Base-by-base conservation (phyloP, 2,329 filamentous ascomycete species). In the Ilyonectria mors-panacis region DNA sequence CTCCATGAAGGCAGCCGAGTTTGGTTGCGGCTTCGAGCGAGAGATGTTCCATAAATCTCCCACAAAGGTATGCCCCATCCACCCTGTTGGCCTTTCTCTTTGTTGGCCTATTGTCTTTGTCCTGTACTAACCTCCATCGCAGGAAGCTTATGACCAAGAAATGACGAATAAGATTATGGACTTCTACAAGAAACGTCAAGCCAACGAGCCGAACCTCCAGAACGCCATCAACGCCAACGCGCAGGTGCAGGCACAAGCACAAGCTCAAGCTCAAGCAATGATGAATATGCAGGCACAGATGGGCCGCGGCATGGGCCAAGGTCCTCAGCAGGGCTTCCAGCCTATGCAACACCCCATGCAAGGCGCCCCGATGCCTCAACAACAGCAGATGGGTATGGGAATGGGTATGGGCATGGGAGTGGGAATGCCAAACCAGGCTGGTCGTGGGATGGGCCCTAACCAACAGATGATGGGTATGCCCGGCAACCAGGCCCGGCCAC, bases 281-380 rank as follows among this genome's bases (percentile, higher is more conserved):
- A 84, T 88, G 82, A 87, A 83, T 65, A 84, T 88, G 81, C 85
- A 86, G 66, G 82, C 81, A 13, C 84, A 87, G 68, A 85, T 89
- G 81, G 82, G 83, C 44, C 83, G 87, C 39, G 83, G 83, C 13
- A 84, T 87, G 78, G 82, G 81, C 1, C 86, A 86, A 72, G 82
- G 81, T 7, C 78, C 81, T 2, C 88, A 87, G 66, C 87, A 85
- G 71, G 84, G 83, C 1, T 90, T 91, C 65, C 88, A 88, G 67
- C 85, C 87, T 54, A 82, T 90, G 39, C 88, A 89, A 65, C 87
- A 88, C 61, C 86, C 84, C 62, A 88, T 89, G 86, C 88, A 90
- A 72, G 79, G 39, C 17, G n/a, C 84, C 4, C 85, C 84, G 42
- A 83, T 89, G 26, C 82, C 85, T 10, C 87, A 87, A 65, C 78